These are phyloP conservation scores for Yarrowia hollandica DNA, from an alignment of 805 yeast species.

Conservation along the genomic window DNA sequence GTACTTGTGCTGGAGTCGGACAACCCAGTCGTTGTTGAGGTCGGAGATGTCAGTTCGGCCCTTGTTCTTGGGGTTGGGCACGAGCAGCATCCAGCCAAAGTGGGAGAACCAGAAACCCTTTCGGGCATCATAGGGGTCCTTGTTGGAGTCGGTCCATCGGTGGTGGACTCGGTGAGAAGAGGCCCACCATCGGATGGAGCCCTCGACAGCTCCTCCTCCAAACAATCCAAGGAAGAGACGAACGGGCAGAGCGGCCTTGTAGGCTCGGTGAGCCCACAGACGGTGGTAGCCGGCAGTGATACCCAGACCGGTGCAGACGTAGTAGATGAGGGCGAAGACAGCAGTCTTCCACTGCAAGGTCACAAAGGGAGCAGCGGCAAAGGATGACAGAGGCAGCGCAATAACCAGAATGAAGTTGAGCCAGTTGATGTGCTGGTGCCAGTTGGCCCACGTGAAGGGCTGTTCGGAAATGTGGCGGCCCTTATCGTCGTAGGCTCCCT, in stretches of 20 bases:
- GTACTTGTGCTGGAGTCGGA: slow-evolving; percentile 70
- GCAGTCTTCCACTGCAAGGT: slow-evolving; percentile 55
- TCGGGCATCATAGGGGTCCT: slow-evolving; percentile 83
- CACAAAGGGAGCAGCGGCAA: slow-evolving; percentile 46
- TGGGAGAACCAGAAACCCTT: slow-evolving; percentile 81
- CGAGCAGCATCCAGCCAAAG: slow-evolving; percentile 80
- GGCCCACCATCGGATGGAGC: slow-evolving; percentile 77
- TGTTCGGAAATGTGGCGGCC: slow-evolving; percentile 62
- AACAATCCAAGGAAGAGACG: slow-evolving; percentile 55
- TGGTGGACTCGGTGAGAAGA: slow-evolving; percentile 87
- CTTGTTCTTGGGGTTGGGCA: slow-evolving; percentile 65
- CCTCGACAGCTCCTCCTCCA: slow-evolving; percentile 74
- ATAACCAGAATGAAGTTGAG: slow-evolving; percentile 58
- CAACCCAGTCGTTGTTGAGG: slow-evolving; percentile 56
- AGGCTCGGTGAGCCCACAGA: slow-evolving; percentile 65
- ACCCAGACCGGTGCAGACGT: slow-evolving; percentile 62
- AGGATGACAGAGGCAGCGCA: slow-evolving; percentile 55
- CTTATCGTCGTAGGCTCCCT: slow-evolving; percentile 34
- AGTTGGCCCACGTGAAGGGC: slow-evolving; percentile 72
- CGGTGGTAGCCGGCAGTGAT: slow-evolving; percentile 85
- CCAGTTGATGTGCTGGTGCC: slow-evolving; percentile 77
- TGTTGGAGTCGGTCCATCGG: slow-evolving; percentile 80
- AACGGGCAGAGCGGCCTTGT: slow-evolving; percentile 49
- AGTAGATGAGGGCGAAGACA: slow-evolving; percentile 54
- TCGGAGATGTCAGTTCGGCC: slow-evolving; percentile 66